Percentiles rank a stretch among this genome's conserved stretches.
phyloP scores from a whole-genome alignment of 345 rosid genomes.

The Eucalyptus erythrocorys region DNA sequence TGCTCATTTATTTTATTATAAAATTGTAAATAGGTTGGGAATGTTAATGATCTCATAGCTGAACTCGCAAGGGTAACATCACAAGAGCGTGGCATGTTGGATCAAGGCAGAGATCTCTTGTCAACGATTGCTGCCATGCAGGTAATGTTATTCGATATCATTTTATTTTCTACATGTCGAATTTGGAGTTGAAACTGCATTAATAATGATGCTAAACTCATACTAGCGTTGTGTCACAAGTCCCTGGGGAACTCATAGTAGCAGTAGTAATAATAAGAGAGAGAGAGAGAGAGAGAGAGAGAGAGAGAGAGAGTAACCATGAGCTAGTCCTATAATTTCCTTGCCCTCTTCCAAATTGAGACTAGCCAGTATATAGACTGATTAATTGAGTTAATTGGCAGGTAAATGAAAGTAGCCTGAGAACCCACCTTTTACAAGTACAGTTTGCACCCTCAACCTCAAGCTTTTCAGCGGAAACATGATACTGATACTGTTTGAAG shows the following conservation, averaged over 20 bases:
- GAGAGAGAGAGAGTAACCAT: background rate
- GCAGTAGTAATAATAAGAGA: background rate
- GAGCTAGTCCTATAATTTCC: background rate
- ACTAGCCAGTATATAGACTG: background rate
- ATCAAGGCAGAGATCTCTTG: conserved; percentile 43
- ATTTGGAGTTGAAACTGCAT: background rate
- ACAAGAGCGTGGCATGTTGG: conserved; percentile 48
- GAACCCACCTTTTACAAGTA: conserved; percentile 44
- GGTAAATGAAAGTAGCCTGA: conserved; percentile 63
- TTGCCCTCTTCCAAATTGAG: background rate
- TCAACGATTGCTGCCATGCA: conserved; percentile 46
- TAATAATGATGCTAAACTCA: background rate
- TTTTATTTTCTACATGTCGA: background rate
- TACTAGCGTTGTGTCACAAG: background rate
- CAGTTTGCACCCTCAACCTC: background rate
- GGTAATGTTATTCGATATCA: conserved; percentile 16
- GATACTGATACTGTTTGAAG: background rate
- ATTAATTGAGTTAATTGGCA: conserved; percentile 2
- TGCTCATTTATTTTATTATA: background rate
- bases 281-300: background rate
- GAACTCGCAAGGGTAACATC: conserved; percentile 41
- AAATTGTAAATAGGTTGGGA: conserved; percentile 32
- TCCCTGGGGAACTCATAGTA: background rate
- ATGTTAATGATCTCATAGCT: conserved; percentile 25
- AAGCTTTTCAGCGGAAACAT: background rate